A percentile compares a stretch with the other conserved stretches of the same genome.
phyloP scores from a whole-genome alignment of 352 stramenopile species.

The Phytophthora pisi region DNA sequence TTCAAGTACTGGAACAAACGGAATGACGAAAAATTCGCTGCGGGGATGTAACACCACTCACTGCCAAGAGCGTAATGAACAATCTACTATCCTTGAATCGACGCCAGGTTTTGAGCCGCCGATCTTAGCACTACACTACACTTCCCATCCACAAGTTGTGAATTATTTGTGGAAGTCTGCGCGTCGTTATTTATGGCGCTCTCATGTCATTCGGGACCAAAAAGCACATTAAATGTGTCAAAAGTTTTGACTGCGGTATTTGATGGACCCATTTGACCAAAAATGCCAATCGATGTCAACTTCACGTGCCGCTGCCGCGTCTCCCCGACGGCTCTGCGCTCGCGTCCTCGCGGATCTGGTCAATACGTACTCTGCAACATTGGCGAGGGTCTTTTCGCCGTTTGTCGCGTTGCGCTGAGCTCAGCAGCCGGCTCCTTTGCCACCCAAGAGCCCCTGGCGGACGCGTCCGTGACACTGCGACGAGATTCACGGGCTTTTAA shows the following conservation, averaged over 20 bases:
- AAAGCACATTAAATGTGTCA: not conserved
- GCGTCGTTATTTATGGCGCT: too few relatives aligned
- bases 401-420: slow-evolving; percentile 57
- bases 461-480: slow-evolving; percentile 42
- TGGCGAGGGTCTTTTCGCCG: slow-evolving; percentile 16
- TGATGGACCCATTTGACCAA: not conserved
- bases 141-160: too few relatives aligned
- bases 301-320: slow-evolving; percentile 71
- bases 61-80: too few relatives aligned
- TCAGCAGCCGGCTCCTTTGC: slow-evolving; percentile 1
- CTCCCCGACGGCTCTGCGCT: slow-evolving; percentile 36
- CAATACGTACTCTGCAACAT: slow-evolving; percentile 44
- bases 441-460: slow-evolving; percentile 2
- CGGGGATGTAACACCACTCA: too few relatives aligned
- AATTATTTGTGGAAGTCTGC: too few relatives aligned
- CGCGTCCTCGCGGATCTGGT: slow-evolving; percentile 36
- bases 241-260: too few relatives aligned
- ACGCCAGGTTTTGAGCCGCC: too few relatives aligned
- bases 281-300: slow-evolving; percentile 41
- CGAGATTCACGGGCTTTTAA: slow-evolving; percentile 21
- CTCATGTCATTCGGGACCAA: not conserved
- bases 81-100: too few relatives aligned
- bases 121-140: too few relatives aligned
- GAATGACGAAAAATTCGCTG: not conserved
- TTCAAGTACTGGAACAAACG: not conserved